phyloP scores from a whole-genome alignment of 306 rosid genomes.

The Vigna reflexopilosa region DNA sequence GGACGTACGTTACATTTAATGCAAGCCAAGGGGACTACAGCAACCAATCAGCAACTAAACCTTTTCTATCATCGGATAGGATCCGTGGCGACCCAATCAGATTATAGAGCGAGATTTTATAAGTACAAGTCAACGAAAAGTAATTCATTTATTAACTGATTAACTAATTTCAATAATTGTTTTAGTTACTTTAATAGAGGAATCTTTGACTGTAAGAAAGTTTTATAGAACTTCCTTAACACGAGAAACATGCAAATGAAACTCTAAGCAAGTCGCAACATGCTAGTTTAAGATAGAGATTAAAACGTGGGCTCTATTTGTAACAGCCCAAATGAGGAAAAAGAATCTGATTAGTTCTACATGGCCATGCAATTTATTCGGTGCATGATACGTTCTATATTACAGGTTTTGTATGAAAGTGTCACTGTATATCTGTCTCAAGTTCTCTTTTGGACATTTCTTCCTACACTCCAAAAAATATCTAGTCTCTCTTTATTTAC shows the following conservation, averaged over 20 bases:
- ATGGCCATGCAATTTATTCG: neutral
- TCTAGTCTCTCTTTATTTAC: neutral
- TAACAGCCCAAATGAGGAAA: neutral
- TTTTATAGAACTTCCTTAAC: neutral
- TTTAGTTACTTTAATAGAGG: no score
- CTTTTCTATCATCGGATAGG: neutral
- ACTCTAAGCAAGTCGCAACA: neutral
- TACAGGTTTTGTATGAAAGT: slow-evolving; percentile 2
- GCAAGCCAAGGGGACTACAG: neutral
- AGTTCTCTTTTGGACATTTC: neutral
- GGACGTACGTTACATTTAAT: neutral
- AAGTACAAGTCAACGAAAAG: no score
- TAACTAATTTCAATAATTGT: no score
- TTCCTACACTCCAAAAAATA: no score
- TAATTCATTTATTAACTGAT: no score
- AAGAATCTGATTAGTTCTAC: neutral
- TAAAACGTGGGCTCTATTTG: neutral
- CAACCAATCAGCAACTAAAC: neutral
- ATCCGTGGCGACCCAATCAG: neutral
- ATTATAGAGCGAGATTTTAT: no score
- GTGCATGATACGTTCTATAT: neutral
- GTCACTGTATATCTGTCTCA: slow-evolving; percentile 1
- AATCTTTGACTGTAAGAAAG: no score
- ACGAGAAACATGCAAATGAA: neutral
- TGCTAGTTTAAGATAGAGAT: neutral